Conservation (phyloP, 2,329 filamentous ascomycete genomes). For the Alternaria atra region DNA sequence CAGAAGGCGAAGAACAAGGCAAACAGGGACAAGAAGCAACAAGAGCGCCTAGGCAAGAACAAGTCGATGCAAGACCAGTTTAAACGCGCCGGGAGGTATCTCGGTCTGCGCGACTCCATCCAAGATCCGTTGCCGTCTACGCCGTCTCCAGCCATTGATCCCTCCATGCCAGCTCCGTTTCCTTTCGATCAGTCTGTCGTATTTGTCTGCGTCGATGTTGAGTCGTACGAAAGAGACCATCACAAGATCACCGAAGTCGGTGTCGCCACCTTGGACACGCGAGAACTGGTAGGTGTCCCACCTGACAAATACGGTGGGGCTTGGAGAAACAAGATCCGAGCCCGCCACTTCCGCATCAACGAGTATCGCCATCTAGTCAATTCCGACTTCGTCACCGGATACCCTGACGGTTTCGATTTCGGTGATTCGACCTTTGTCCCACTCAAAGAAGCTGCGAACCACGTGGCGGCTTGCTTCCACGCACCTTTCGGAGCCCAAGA, state of each 20-base stretch:
- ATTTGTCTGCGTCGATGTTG: slow-evolving; percentile 83
- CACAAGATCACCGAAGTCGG: slow-evolving; percentile 84
- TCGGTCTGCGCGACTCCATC: slow-evolving; percentile 68
- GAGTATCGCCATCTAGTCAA: slow-evolving; percentile 76
- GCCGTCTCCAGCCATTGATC: slow-evolving; percentile 26
- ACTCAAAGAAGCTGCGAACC: slow-evolving; percentile 54
- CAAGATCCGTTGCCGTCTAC: not conserved
- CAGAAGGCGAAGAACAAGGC: slow-evolving; percentile 61
- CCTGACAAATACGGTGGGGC: slow-evolving; percentile 69
- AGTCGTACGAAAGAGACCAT: slow-evolving; percentile 76
- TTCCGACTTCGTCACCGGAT: slow-evolving; percentile 72
- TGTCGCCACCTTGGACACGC: slow-evolving; percentile 80
- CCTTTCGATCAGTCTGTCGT: slow-evolving; percentile 62
- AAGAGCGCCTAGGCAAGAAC: slow-evolving; percentile 61
- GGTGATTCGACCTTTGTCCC: slow-evolving; percentile 67
- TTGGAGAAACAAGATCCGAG: slow-evolving; percentile 74
- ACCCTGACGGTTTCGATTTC: slow-evolving; percentile 78
- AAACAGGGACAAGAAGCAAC: slow-evolving; percentile 60
- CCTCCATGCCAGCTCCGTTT: slow-evolving; percentile 30
- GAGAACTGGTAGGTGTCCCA: slow-evolving; percentile 61
- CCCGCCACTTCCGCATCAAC: slow-evolving; percentile 77
- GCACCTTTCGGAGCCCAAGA: slow-evolving; percentile 60
- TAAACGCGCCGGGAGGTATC: slow-evolving; percentile 72
- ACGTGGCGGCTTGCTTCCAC: slow-evolving; percentile 65
- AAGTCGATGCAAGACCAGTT: slow-evolving; percentile 64